Percentiles rank a stretch among this genome's conserved stretches.
These are phyloP conservation scores for Crucibulum laeve DNA, from an alignment of 768 basidiomycete species.

Conservation along the genomic window DNA sequence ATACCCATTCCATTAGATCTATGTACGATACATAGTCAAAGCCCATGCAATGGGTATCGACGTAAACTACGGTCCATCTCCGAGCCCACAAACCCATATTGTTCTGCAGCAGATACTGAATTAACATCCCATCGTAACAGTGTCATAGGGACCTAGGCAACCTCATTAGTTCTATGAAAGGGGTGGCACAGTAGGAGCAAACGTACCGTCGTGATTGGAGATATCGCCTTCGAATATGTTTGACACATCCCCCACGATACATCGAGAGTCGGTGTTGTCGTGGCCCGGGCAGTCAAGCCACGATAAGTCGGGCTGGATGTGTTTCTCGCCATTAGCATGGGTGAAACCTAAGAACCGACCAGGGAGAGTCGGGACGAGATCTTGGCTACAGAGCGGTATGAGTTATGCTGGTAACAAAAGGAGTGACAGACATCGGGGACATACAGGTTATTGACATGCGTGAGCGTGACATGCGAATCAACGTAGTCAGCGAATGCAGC, in stretches of 20 bases:
- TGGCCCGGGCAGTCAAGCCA: conserved; percentile 33
- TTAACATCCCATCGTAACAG: conserved; percentile 4
- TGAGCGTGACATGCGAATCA: conserved; percentile 16
- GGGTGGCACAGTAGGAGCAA: not conserved
- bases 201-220: conserved; percentile 35
- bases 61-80: too few species aligned
- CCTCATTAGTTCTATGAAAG: not conserved
- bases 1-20: too few species aligned
- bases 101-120: too few species aligned
- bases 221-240: conserved; percentile 34
- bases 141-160: conserved; percentile 1
- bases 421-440: conserved; percentile 1
- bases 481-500: conserved; percentile 21
- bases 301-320: conserved; percentile 24
- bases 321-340: conserved; percentile 37
- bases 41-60: too few species aligned
- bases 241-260: conserved; percentile 38
- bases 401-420: not conserved
- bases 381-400: conserved; percentile 10
- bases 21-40: too few species aligned
- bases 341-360: conserved; percentile 33
- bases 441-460: conserved; percentile 18
- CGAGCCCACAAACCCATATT: too few species aligned
- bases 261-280: conserved; percentile 47
- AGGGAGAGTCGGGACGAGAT: conserved; percentile 26